Evolutionary conservation across 192 early-diverging fungal species (phyloP).

Genomic region (Haplosporangium gracile): DNA sequence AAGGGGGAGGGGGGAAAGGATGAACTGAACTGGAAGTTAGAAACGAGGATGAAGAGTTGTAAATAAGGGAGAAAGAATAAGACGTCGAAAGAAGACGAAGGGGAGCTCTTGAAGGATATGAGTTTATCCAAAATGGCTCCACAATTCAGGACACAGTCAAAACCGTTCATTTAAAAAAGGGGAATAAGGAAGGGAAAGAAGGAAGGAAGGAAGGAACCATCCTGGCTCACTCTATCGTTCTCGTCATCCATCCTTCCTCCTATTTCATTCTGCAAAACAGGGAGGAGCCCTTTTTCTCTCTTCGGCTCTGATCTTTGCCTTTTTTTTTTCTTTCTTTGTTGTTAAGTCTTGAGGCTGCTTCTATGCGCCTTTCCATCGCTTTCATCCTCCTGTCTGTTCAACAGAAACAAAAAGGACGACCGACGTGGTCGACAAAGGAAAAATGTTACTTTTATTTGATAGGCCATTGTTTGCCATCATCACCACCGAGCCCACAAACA

Average conservation of each 20-base stretch:
- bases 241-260: neutral
- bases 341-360: neutral
- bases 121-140: conserved; percentile 3
- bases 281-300: neutral
- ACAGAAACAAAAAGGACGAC: neutral
- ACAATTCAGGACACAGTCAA: neutral
- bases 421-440: neutral
- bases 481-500: neutral
- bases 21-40: neutral
- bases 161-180: neutral
- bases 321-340: no score
- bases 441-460: neutral
- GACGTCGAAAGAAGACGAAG: neutral
- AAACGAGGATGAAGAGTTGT: conserved; percentile 2
- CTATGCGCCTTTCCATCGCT: neutral
- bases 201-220: neutral
- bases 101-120: neutral
- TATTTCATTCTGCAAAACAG: neutral
- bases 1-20: accelerated
- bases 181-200: neutral
- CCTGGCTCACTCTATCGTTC: neutral
- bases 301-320: neutral
- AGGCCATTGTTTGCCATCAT: neutral
- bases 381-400: neutral
- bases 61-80: neutral